Conservation (phyloP, 208 protist genomes). For the Trypanosoma avium region DNA sequence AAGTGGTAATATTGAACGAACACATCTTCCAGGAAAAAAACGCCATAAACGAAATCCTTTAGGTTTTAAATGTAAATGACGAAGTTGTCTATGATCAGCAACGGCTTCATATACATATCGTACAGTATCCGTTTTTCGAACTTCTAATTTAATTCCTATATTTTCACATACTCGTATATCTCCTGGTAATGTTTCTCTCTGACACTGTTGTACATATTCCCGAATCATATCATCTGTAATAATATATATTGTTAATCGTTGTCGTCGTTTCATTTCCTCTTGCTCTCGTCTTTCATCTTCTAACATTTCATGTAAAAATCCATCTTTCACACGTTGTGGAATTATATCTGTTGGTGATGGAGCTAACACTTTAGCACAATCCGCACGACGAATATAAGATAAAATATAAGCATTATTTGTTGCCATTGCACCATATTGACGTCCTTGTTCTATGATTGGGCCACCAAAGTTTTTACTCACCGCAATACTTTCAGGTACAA, state of each 20-base stretch:
- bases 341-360: constrained; percentile 63
- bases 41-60: constrained; percentile 42
- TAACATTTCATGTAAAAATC: constrained; percentile 44
- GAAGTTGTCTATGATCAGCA: constrained; percentile 32
- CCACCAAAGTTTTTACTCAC: constrained; percentile 76
- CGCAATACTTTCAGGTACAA: constrained; percentile 58
- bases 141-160: constrained; percentile 46
- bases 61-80: constrained; percentile 27
- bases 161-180: constrained; percentile 27
- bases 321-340: constrained; percentile 55
- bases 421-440: constrained; percentile 6
- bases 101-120: constrained; percentile 48
- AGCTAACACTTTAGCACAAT: constrained; percentile 54
- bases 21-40: too few relatives aligned
- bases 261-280: constrained; percentile 40
- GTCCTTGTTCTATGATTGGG: constrained; percentile 6
- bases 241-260: constrained; percentile 45
- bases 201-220: constrained; percentile 34
- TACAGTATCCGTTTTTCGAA: constrained; percentile 54
- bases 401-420: constrained; percentile 78
- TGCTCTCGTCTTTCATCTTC: constrained; percentile 49
- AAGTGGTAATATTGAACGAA: constrained; percentile 36
- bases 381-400: constrained; percentile 77
- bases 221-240: constrained; percentile 52
- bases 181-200: constrained; percentile 51